Evolutionary conservation across 495 filamentous ascomycete genomes (phyloP), one percentile per base, ranked within the genome.

Genomic region (Penicillium taxi): DNA sequence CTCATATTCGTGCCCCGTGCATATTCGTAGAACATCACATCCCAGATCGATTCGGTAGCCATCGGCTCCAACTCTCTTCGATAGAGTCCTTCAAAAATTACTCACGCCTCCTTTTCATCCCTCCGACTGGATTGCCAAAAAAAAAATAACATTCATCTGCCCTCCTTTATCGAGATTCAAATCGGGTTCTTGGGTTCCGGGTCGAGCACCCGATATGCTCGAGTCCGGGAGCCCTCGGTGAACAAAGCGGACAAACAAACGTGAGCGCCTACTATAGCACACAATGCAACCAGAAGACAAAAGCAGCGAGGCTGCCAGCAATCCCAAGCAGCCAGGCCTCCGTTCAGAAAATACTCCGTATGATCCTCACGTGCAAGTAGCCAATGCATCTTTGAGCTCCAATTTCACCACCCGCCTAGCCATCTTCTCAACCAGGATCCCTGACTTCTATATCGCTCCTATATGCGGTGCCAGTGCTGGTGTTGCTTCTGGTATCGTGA

Each of bases 401-500:
- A 45, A 45, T 40, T 39, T 68, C 39, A 52, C 76, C 43, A 74
- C 71, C 41, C 58, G 63, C 36, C 53, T 86, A 34, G 75, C 90
- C 39, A 52, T 68, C 24, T 61, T 64, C 41, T 67, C 67, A 13
- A 67, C 71, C 35, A 50, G 45, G 13, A 44, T 78, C 4, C 75
- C 79, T 9, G 61, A 67, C 22, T 58, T 58, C 12, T 72, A 61
- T 32, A 61, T 83, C 21, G 68, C 77, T 52, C 72, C 84, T 28
- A 67, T 96, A 26, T 78, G 86, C 24, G 91, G 91, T 28, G 93
- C 86, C 7, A 70, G 81, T 24, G 90, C 88, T 33, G 91, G 91
- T 36, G 82, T 95, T 43, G 84, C 83, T 4, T 94, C 88, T 4
- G 91, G 91, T 6, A 75, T 96, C 26, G 86, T 96, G 45, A 96